Conservation (phyloP, 2,329 filamentous ascomycete genomes). For the Neopestalotiopsis sp. region DNA sequence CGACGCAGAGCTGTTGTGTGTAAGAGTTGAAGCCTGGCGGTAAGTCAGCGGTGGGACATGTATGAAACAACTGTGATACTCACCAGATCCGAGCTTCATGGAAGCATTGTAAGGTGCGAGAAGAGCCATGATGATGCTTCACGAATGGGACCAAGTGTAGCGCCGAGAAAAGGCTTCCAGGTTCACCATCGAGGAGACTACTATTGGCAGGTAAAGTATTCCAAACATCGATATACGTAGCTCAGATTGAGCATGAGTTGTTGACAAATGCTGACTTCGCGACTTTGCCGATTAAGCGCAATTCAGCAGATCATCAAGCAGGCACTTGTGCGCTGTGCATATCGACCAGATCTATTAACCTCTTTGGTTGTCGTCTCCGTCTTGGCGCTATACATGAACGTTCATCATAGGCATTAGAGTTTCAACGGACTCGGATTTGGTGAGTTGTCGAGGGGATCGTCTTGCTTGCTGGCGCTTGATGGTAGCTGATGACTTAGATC, state of each 20-base stretch:
- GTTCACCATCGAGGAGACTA: no score
- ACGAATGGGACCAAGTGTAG: not conserved
- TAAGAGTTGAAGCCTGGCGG: slow-evolving; percentile 2
- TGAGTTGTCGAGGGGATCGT: not conserved
- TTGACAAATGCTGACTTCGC: no score
- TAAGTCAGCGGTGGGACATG: not conserved
- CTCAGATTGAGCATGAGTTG: no score
- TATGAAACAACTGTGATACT: not conserved
- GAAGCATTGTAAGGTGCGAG: slow-evolving; percentile 7
- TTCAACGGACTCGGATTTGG: not conserved
- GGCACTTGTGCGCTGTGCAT: no score
- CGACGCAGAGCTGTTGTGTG: slow-evolving; percentile 7
- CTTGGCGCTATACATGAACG: not conserved
- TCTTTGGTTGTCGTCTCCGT: not conserved
- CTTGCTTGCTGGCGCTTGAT: not conserved
- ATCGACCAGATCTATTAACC: not conserved
- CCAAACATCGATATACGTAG: no score
- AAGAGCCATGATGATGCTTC: not conserved
- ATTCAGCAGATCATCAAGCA: no score
- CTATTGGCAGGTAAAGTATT: no score
- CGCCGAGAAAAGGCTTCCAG: no score
- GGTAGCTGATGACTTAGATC: not conserved
- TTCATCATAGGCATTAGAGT: not conserved
- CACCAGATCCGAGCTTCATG: slow-evolving; percentile 8
- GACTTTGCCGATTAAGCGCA: no score